Percentiles rank a stretch among this genome's conserved stretches.
Evolutionary conservation across 1,284 basidiomycete species (phyloP).

Genomic region (Austroboletus olivaceoglutinosus): DNA sequence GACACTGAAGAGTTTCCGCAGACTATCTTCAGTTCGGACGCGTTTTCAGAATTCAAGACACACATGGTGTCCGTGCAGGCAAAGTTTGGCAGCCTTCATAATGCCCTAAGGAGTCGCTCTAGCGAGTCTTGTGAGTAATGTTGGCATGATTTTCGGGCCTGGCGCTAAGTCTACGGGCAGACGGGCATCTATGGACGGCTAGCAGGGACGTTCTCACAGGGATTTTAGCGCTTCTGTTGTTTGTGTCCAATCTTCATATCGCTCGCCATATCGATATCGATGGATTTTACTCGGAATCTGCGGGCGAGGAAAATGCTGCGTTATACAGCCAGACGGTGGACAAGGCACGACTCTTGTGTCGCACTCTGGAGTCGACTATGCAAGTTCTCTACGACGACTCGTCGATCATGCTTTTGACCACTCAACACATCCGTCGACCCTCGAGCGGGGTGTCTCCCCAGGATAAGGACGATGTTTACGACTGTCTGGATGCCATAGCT

Average conservation of each 20-base stretch:
- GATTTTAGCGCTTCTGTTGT: conserved; percentile 54
- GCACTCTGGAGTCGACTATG: conserved; percentile 61
- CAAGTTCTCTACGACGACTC: conserved; percentile 75
- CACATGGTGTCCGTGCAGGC: conserved; percentile 50
- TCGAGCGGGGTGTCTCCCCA: conserved; percentile 33
- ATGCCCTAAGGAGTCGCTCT: conserved; percentile 37
- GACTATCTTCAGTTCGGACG: conserved; percentile 48
- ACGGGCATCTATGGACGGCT: conserved; percentile 28
- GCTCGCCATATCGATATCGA: conserved; percentile 77
- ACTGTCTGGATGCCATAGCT: conserved; percentile 48
- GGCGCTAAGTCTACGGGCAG: conserved; percentile 18
- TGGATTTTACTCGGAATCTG: conserved; percentile 54
- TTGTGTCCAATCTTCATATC: conserved; percentile 67
- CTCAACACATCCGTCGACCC: conserved; percentile 50
- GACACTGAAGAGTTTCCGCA: conserved; percentile 49
- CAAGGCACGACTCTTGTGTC: conserved; percentile 61
- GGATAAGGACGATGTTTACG: conserved; percentile 41
- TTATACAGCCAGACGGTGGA: conserved; percentile 63
- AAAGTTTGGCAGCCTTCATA: conserved; percentile 42
- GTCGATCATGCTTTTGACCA: conserved; percentile 51
- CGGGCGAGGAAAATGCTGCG: conserved; percentile 39
- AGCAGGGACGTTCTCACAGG: conserved; percentile 53
- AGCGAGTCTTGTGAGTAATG: conserved; percentile 42
- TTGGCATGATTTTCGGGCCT: neutral
- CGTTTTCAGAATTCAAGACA: conserved; percentile 52